Base-by-base conservation (phyloP, 345 rosid genomes). In the Ailanthus altissimus region DNA sequence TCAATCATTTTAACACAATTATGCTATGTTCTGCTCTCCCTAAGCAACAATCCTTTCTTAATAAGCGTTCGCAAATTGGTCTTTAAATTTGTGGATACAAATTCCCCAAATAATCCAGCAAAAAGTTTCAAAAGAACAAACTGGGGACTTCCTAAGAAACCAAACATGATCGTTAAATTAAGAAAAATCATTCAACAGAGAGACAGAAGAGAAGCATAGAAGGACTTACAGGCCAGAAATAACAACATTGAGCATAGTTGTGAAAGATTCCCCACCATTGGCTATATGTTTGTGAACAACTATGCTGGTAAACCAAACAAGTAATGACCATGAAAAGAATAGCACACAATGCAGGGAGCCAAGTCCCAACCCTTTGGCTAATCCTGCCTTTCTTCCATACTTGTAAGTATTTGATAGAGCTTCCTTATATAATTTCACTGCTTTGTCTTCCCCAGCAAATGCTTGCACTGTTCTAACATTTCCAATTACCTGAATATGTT, bases 381-480 rank as follows among this genome's bases (percentile, higher is more conserved):
- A 83, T 4, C 99, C 99, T 3, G 97, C 97, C 77, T 85, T 90
- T 67, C 79, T 88, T 72, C 99, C 99, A 74, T 93, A 93, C 60
- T 77, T 77, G 70, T 90, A 91, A 2, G 99, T 93, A 3, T 87
- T 90, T 64, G 79, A 81, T 2, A 96, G 86, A 64, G 99, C 99
- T 26, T 88, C 89, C 51, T 79, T 80, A 72, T 96, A 96, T 32
- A 87, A 80, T 78, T 73, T 85, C 74, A 92, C 99, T 2, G 97
- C 99, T 69, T 75, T 88, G 58, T 96, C 98, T 88, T 96, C 99
- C 38, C 97, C 98, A 0, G 93, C 90, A 79, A 96, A 96, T 42
- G 98, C 99, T 80, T 96, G 98, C 42, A 96, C 99, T 0, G 99
- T 96, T 79, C 99, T 88, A 21, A 94, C 98, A 79, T 96, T 96